Conservation (phyloP, 1,139 yeast species). For the Lodderomyces theae region DNA sequence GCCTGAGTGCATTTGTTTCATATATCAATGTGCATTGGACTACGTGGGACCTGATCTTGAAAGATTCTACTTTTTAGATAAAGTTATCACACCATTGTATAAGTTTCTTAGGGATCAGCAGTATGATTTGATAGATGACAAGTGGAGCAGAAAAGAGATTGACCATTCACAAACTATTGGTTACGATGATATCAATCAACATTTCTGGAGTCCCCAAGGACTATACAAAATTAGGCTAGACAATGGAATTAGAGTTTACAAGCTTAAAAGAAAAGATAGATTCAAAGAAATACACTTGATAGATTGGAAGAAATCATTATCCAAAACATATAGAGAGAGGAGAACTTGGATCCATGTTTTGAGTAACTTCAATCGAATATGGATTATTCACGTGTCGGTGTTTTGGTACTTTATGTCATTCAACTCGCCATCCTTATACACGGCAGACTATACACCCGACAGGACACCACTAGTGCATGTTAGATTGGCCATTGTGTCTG, state of each 20-base stretch:
- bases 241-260: slow-evolving; percentile 45
- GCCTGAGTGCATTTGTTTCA: slow-evolving; percentile 44
- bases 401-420: slow-evolving; percentile 83
- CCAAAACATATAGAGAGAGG: slow-evolving; percentile 70
- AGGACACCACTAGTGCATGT: slow-evolving; percentile 14
- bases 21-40: slow-evolving; percentile 33
- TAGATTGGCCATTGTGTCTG: slow-evolving; percentile 36
- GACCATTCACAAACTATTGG: slow-evolving; percentile 77
- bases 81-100: slow-evolving; percentile 47
- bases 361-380: slow-evolving; percentile 75
- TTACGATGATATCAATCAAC: slow-evolving; percentile 82
- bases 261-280: slow-evolving; percentile 43
- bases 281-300: slow-evolving; percentile 47
- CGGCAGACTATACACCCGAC: slow-evolving; percentile 50
- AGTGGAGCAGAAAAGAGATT: slow-evolving; percentile 47
- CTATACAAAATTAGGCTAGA: slow-evolving; percentile 45
- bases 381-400: slow-evolving; percentile 75
- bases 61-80: slow-evolving; percentile 28
- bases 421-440: slow-evolving; percentile 75
- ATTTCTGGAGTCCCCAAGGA: slow-evolving; percentile 77
- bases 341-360: slow-evolving; percentile 77
- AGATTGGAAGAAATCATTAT: slow-evolving; percentile 61
- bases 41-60: slow-evolving; percentile 14
- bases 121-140: slow-evolving; percentile 33
- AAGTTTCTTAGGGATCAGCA: slow-evolving; percentile 43